phyloP scores from a whole-genome alignment of 768 basidiomycete species.

The Pulveroboletus sp. region DNA sequence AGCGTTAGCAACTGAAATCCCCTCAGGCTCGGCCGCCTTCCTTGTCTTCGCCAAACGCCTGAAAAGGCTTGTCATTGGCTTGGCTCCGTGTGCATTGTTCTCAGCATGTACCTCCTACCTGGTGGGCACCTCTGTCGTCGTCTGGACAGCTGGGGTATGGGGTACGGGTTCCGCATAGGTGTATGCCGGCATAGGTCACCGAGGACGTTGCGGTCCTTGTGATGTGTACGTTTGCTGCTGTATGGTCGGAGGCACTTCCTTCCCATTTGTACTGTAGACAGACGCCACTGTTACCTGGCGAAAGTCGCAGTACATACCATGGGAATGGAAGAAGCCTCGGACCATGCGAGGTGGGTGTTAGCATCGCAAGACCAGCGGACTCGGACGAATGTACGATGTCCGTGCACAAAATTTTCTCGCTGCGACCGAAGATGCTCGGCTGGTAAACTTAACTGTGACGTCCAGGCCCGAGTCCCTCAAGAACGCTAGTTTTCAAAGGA shows the following conservation, averaged over 20 bases:
- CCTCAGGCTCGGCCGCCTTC: constrained; percentile 7
- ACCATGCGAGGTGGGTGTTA: constrained; percentile 33
- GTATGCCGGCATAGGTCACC: background rate
- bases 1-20: constrained; percentile 15
- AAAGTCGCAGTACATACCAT: constrained; percentile 46
- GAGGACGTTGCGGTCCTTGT: constrained; percentile 16
- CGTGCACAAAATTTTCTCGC: background rate
- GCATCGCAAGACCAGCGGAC: constrained; percentile 24
- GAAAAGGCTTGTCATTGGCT: background rate
- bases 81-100: background rate
- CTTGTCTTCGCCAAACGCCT: background rate
- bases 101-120: background rate
- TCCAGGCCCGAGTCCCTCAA: background rate
- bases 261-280: constrained; percentile 35
- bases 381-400: background rate
- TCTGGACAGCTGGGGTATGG: constrained; percentile 18
- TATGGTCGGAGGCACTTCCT: constrained; percentile 37
- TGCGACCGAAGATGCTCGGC: constrained; percentile 1
- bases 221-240: constrained; percentile 25
- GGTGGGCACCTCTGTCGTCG: constrained; percentile 15
- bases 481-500: constrained; percentile 8
- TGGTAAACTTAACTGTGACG: too few species aligned
- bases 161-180: background rate
- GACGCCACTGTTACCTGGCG: constrained; percentile 30
- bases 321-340: constrained; percentile 54